phyloP scores from a whole-genome alignment of 106 monocot species.

The Chionographis japonica region DNA sequence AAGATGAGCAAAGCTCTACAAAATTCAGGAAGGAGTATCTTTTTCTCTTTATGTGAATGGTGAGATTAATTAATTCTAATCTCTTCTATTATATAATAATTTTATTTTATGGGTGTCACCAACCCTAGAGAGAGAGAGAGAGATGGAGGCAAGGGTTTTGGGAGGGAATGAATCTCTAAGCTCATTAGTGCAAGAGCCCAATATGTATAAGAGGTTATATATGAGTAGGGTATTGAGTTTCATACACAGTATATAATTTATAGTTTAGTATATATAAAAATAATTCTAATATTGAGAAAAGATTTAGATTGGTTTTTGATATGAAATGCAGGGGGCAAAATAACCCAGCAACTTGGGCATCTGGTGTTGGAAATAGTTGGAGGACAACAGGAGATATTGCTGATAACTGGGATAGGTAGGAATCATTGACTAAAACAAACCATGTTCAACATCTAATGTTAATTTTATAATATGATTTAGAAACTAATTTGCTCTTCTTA shows the following conservation, averaged over 20 bases:
- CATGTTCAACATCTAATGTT: not conserved
- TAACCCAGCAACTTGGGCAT: slow-evolving; percentile 84
- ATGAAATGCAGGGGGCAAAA: slow-evolving; percentile 57
- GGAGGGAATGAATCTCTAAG: no score
- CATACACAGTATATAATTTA: no score
- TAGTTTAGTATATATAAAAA: no score
- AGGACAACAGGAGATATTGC: slow-evolving; percentile 86
- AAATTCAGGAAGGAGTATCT: slow-evolving; percentile 63
- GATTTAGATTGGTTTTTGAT: not conserved
- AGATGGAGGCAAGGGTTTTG: no score
- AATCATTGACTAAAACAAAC: not conserved
- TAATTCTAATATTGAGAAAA: no score
- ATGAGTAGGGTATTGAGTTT: no score
- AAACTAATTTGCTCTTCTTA: not conserved
- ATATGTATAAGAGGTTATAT: no score
- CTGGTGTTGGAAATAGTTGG: slow-evolving; percentile 78
- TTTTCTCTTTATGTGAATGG: slow-evolving; percentile 97
- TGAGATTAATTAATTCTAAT: slow-evolving; percentile 15
- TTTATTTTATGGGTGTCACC: not conserved
- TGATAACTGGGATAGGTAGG: slow-evolving; percentile 84
- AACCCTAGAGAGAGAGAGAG: no score
- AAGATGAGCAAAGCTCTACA: slow-evolving; percentile 77
- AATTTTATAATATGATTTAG: slow-evolving; percentile 2
- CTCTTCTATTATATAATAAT: not conserved
- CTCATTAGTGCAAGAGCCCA: no score